These are phyloP conservation scores for Castanopsis chinensis DNA, from an alignment of 306 rosid genomes.

Conservation along the genomic window DNA sequence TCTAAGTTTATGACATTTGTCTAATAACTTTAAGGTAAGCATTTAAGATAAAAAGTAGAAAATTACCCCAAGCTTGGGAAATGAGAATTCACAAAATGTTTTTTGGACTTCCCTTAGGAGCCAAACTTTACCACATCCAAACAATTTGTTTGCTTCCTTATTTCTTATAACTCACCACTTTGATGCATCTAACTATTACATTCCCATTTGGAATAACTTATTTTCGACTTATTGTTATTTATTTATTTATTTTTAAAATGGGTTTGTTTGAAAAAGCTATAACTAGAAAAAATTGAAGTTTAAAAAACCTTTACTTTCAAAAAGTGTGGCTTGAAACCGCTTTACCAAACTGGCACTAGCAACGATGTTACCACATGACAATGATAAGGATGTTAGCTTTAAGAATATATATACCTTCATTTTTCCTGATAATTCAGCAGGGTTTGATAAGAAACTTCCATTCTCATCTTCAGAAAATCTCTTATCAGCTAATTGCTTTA, in stretches of 20 bases:
- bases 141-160: not conserved
- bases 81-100: not conserved
- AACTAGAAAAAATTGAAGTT: too few species aligned
- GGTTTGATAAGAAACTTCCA: slow-evolving; percentile 29
- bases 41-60: not conserved
- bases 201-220: too few species aligned
- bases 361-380: not conserved
- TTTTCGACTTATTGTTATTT: too few species aligned
- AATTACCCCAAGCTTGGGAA: not conserved
- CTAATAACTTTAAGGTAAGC: not conserved
- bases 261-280: too few species aligned
- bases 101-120: not conserved
- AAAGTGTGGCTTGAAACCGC: too few species aligned
- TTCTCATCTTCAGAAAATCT: slow-evolving; percentile 52
- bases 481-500: slow-evolving; percentile 74
- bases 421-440: slow-evolving; percentile 40
- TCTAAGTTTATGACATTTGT: not conserved
- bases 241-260: too few species aligned
- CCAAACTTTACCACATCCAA: not conserved
- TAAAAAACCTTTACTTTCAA: too few species aligned
- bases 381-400: not conserved
- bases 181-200: not conserved
- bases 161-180: not conserved
- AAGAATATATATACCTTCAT: slow-evolving; percentile 37
- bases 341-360: not conserved